A percentile compares a stretch with the other conserved stretches of the same genome.
Conservation (phyloP, 2,329 filamentous ascomycete species). For the Claviceps humidiphila region DNA sequence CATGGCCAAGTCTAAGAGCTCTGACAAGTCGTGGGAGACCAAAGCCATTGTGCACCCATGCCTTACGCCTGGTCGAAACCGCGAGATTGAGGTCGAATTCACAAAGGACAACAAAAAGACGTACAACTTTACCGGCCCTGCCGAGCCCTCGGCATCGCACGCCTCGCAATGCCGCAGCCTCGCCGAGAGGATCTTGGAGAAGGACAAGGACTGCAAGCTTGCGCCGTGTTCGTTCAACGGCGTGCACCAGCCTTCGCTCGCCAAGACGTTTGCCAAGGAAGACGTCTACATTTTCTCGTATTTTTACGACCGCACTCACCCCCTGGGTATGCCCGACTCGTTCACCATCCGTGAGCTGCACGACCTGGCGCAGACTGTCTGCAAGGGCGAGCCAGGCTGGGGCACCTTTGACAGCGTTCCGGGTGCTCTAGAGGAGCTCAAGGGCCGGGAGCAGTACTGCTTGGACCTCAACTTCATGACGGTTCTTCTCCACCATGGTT, state of each 20-base stretch:
- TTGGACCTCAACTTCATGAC: constrained; percentile 96
- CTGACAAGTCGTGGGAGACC: constrained; percentile 53
- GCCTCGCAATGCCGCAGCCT: constrained; percentile 84
- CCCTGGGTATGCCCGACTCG: constrained; percentile 94
- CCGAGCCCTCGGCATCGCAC: constrained; percentile 61
- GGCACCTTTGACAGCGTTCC: constrained; percentile 65
- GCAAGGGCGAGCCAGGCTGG: constrained; percentile 66
- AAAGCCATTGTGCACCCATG: constrained; percentile 71
- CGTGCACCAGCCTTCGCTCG: constrained; percentile 81
- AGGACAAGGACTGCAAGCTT: constrained; percentile 68
- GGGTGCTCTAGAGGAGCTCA: constrained; percentile 66
- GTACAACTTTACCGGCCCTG: constrained; percentile 81
- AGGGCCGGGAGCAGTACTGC: constrained; percentile 77
- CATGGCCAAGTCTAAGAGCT: constrained; percentile 49
- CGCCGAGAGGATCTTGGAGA: constrained; percentile 81
- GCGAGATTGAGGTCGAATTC: constrained; percentile 60
- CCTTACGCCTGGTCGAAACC: constrained; percentile 66
- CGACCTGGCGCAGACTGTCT: constrained; percentile 74
- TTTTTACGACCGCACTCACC: constrained; percentile 90
- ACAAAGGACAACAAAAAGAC: constrained; percentile 46
- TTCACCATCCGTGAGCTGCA: constrained; percentile 87
- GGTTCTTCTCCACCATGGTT: constrained; percentile 82
- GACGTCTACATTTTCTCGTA: constrained; percentile 96
- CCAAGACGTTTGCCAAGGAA: constrained; percentile 82
- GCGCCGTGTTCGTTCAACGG: constrained; percentile 98